Base-by-base conservation (phyloP, 805 yeast genomes). In the Kodamaea lidongshanica region DNA sequence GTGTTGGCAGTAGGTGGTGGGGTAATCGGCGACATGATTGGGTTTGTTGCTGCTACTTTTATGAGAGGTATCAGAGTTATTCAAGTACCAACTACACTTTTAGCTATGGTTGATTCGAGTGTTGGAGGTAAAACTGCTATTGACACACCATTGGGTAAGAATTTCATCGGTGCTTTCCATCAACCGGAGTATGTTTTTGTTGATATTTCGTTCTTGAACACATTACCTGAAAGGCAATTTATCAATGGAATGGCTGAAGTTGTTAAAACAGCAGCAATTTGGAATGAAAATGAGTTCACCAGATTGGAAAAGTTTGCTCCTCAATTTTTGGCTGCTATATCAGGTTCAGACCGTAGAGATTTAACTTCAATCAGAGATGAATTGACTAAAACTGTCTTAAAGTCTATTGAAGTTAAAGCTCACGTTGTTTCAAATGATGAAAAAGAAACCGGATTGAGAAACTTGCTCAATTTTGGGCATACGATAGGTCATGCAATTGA, bases 201-300 rank as follows among this genome's bases (percentile, higher is more conserved):
- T 16, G 98, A 92, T 57, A 77, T 88, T 32, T 71, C 79, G 20
- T 89, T 92, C 64, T 67, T 92, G 50, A 80, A 79, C 40, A 82
- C 96, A 11, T 68, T 92, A 36, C 96, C 97, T 1, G 79, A 78
- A 30, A 75, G 98, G 47, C 97, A 92, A 56, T 86, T 92, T 56
- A 84, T 92, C 47, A 92, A 92, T 52, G 98, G 98, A 38, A 92
- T 92, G 88, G 95, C 95, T 4, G 98, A 92, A 60, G 96, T 92
- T 28, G 80, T 92, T 45, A 92, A 92, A 61, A 92, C 98, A 10
- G 97, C 97, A 12, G 96, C 96, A 15, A 88, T 92, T 49, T 92
- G 97, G 97, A 79, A 88, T 53, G 95, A 83, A 40, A 66, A 50
- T 1, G 98, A 92, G 52, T 92, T 92, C 54, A 64, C 79, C 23